Conservation (phyloP, 345 rosid species). For the Euphorbia lathyris region DNA sequence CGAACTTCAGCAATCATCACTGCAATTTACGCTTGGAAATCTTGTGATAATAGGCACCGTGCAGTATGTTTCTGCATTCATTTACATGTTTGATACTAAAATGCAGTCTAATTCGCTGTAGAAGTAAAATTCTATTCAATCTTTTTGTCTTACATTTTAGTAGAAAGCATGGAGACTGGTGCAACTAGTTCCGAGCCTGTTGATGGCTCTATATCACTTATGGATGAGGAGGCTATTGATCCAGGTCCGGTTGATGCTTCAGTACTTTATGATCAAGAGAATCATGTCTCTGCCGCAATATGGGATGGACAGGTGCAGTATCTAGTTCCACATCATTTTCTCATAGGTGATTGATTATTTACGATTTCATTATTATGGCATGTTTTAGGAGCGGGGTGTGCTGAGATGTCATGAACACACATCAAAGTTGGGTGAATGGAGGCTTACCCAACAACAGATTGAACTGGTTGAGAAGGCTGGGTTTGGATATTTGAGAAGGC, state of each 20-base stretch:
- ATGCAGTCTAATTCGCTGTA: too few species aligned
- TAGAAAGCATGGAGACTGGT: slow-evolving; percentile 5
- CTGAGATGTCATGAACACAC: slow-evolving; percentile 98
- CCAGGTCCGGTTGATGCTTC: slow-evolving; percentile 42
- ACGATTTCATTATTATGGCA: not conserved
- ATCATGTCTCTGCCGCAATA: slow-evolving; percentile 22
- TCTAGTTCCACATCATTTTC: not conserved
- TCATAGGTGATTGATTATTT: not conserved
- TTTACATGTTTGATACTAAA: too few species aligned
- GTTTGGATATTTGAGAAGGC: slow-evolving; percentile 70
- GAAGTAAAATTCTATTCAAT: not conserved
- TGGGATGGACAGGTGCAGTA: slow-evolving; percentile 31
- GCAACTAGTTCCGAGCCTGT: not conserved
- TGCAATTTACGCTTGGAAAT: too few species aligned
- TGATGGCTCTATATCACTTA: slow-evolving; percentile 4
- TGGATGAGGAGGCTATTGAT: slow-evolving; percentile 5
- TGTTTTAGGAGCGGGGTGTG: slow-evolving; percentile 79
- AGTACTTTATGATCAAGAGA: slow-evolving; percentile 41
- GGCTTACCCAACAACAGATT: slow-evolving; percentile 55
- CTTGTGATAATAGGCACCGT: too few species aligned
- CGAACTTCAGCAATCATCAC: too few species aligned
- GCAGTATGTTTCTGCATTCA: too few species aligned
- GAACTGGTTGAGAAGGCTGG: slow-evolving; percentile 87
- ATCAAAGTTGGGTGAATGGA: slow-evolving; percentile 88
- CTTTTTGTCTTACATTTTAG: not conserved